Percentiles rank a stretch among this genome's conserved stretches.
phyloP scores from a whole-genome alignment of 2,329 filamentous ascomycete genomes.

The Stagonosporopsis chrysanthemi region DNA sequence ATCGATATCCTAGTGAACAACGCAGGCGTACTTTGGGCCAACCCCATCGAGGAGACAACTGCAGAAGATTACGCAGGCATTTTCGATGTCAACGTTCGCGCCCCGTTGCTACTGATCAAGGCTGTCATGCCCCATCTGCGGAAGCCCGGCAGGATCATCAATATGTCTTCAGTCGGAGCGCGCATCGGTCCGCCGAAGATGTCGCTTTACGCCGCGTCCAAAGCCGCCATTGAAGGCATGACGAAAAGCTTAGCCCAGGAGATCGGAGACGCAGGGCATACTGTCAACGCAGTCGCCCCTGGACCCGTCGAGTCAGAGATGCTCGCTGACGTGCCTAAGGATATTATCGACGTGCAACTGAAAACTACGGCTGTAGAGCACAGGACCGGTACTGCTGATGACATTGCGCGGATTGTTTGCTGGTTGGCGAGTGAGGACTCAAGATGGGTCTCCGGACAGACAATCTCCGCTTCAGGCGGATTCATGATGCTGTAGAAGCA shows the following conservation, averaged over 20 bases:
- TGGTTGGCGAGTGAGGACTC: conserved; percentile 61
- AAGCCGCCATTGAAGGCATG: conserved; percentile 67
- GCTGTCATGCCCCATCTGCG: conserved; percentile 61
- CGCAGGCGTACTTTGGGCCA: conserved; percentile 44
- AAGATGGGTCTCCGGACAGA: conserved; percentile 59
- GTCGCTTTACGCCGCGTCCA: conserved; percentile 63
- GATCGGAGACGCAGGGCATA: conserved; percentile 63
- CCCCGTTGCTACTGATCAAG: conserved; percentile 62
- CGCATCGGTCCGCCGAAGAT: conserved; percentile 56
- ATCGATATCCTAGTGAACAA: conserved; percentile 57
- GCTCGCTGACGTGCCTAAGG: conserved; percentile 60
- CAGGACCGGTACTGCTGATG: conserved; percentile 59
- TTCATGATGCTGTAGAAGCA: conserved; percentile 39
- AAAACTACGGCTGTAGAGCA: conserved; percentile 60
- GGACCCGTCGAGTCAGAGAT: conserved; percentile 67
- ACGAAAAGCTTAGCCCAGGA: conserved; percentile 67
- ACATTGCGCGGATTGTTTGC: conserved; percentile 64
- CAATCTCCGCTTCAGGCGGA: conserved; percentile 63
- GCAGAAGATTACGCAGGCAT: conserved; percentile 61
- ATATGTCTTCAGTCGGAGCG: conserved; percentile 64
- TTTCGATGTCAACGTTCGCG: conserved; percentile 66
- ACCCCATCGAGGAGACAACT: conserved; percentile 44
- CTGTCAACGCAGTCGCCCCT: conserved; percentile 67
- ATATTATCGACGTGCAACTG: conserved; percentile 60
- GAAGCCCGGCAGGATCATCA: conserved; percentile 62